A percentile compares a stretch with the other conserved stretches of the same genome.
Conservation (phyloP, 2,329 filamentous ascomycete species). For the Sphaerulina populicola region DNA sequence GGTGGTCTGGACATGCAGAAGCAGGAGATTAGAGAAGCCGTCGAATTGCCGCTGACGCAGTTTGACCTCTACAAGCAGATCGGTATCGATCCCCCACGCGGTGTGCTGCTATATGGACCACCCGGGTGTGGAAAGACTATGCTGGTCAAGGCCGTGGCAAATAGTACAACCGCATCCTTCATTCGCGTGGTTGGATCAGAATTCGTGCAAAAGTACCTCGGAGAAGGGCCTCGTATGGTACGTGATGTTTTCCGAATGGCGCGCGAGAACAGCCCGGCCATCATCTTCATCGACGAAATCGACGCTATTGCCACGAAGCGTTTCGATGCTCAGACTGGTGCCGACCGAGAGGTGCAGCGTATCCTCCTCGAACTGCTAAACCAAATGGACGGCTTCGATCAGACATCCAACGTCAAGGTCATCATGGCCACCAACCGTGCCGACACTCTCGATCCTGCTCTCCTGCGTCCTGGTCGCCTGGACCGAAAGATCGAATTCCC, state of each 20-base stretch:
- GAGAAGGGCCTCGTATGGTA: constrained; percentile 96
- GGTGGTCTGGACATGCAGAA: constrained; percentile 99
- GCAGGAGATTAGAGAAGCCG: constrained; percentile 96
- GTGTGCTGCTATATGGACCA: constrained; percentile 90
- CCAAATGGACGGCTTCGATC: constrained; percentile 99
- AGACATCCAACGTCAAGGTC: constrained; percentile 98
- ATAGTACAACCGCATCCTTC: constrained; percentile 95
- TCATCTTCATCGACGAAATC: constrained; percentile 99
- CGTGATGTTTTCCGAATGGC: constrained; percentile 99
- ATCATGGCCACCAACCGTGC: constrained; percentile 99
- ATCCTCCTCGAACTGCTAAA: constrained; percentile 95
- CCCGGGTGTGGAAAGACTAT: constrained; percentile 96
- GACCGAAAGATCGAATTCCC: constrained; percentile 99
- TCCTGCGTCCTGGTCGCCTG: constrained; percentile 87
- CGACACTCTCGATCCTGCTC: constrained; percentile 89
- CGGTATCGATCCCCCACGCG: constrained; percentile 93
- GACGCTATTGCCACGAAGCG: constrained; percentile 98
- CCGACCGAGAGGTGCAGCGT: constrained; percentile 95
- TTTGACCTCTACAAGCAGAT: constrained; percentile 99
- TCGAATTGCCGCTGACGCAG: constrained; percentile 91
- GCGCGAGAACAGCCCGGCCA: constrained; percentile 91
- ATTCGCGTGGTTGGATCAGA: constrained; percentile 97
- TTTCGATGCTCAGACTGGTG: constrained; percentile 96
- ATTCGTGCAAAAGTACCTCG: constrained; percentile 97
- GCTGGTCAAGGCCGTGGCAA: constrained; percentile 96